A percentile compares a stretch with the other conserved stretches of the same genome.
phyloP scores from a whole-genome alignment of 805 yeast species.

The Candida ortonii region DNA sequence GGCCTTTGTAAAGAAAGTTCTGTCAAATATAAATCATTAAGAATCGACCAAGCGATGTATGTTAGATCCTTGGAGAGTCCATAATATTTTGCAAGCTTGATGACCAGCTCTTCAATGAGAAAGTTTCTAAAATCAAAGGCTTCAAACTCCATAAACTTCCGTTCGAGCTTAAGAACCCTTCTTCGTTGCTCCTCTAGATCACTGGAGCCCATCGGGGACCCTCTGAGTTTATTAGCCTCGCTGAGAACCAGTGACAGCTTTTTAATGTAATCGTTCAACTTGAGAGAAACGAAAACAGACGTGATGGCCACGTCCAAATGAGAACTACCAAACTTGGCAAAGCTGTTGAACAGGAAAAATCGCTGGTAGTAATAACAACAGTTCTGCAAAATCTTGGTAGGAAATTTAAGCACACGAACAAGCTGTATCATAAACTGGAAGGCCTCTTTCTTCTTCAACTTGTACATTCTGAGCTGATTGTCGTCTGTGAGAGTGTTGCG shows the following conservation, averaged over 20 bases:
- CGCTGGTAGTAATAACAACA: constrained; percentile 74
- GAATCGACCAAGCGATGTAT: constrained; percentile 66
- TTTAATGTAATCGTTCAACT: constrained; percentile 82
- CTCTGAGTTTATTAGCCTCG: constrained; percentile 40
- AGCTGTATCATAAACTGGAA: constrained; percentile 54
- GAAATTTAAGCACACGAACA: constrained; percentile 56
- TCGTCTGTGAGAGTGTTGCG: constrained; percentile 19
- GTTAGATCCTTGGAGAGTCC: constrained; percentile 46
- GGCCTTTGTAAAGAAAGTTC: constrained; percentile 69
- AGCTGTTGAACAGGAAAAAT: constrained; percentile 61
- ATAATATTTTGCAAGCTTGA: constrained; percentile 56
- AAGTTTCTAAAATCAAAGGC: constrained; percentile 77
- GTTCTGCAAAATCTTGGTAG: constrained; percentile 65
- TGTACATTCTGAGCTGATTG: constrained; percentile 23
- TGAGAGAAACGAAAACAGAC: constrained; percentile 66
- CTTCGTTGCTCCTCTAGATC: constrained; percentile 56
- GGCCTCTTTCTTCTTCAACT: constrained; percentile 35
- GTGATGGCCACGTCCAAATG: constrained; percentile 66
- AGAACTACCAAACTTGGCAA: constrained; percentile 42
- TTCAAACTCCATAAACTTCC: constrained; percentile 69
- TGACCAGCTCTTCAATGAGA: constrained; percentile 62
- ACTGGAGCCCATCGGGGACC: constrained; percentile 24
- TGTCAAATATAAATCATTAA: constrained; percentile 70
- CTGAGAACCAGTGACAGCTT: constrained; percentile 61
- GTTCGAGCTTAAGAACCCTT: constrained; percentile 59